These are phyloP conservation scores for Paraconiothyrium brasiliense DNA, from an alignment of 2,329 filamentous ascomycete species.

Conservation along the genomic window DNA sequence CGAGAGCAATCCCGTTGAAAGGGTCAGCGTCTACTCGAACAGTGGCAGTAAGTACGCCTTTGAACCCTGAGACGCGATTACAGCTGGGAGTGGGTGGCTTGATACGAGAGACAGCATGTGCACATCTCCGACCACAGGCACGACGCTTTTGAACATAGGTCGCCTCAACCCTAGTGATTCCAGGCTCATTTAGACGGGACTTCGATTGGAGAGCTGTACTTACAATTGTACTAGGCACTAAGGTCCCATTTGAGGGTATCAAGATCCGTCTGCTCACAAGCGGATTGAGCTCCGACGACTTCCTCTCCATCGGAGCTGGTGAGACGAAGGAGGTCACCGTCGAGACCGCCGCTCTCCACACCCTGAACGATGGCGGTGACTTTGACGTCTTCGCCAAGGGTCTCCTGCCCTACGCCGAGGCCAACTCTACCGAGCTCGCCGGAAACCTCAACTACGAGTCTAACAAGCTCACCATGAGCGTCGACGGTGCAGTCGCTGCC, in stretches of 20 bases:
- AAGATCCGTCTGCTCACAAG: slow-evolving; percentile 59
- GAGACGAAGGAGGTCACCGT: slow-evolving; percentile 64
- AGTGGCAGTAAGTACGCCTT: slow-evolving; percentile 48
- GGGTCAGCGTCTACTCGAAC: slow-evolving; percentile 61
- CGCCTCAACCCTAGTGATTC: not conserved
- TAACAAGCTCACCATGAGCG: slow-evolving; percentile 65
- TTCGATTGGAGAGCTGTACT: slow-evolving; percentile 6
- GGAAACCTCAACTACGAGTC: slow-evolving; percentile 66
- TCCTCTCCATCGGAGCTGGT: slow-evolving; percentile 58
- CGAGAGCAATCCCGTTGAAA: slow-evolving; percentile 60
- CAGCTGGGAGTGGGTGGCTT: not conserved
- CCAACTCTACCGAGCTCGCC: slow-evolving; percentile 63
- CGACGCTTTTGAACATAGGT: not conserved
- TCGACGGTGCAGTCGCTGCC: slow-evolving; percentile 66
- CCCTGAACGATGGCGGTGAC: slow-evolving; percentile 61
- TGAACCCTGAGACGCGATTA: not conserved
- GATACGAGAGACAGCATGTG: not conserved
- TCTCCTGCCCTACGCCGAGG: slow-evolving; percentile 43
- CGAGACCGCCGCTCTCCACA: slow-evolving; percentile 66
- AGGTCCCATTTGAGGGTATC: slow-evolving; percentile 64
- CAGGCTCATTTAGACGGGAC: not conserved
- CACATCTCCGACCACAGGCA: not conserved
- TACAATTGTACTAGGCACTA: slow-evolving; percentile 43
- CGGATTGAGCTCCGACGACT: slow-evolving; percentile 59
- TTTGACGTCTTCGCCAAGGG: slow-evolving; percentile 67